Evolutionary conservation across 805 yeast species (phyloP).

Genomic region (Kregervanrija fluxuum): DNA sequence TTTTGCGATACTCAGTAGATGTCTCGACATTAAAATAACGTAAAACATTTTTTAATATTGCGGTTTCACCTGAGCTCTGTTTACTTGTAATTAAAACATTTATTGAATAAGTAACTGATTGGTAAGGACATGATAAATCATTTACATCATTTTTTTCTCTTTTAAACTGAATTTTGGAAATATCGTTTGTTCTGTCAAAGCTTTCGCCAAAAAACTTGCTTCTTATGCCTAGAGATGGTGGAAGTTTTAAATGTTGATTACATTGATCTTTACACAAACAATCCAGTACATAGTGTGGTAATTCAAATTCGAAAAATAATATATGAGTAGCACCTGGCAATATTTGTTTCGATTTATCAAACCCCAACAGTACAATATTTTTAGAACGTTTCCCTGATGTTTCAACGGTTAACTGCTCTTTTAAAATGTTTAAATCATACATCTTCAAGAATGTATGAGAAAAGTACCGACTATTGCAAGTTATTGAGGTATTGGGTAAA

Average conservation of each 20-base stretch:
- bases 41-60: no score
- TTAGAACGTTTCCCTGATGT: conserved; percentile 6
- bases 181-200: no score
- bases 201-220: conserved; percentile 9
- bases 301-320: conserved; percentile 48
- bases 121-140: no score
- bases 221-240: conserved; percentile 35
- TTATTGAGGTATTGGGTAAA: conserved; percentile 4
- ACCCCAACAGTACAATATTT: conserved; percentile 27
- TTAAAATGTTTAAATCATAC: conserved; percentile 41
- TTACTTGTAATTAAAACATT: no score
- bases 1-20: no score
- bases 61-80: no score
- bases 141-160: no score
- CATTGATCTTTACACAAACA: conserved; percentile 39
- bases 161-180: no score
- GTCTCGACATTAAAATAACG: no score
- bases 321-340: conserved; percentile 41
- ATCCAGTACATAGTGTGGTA: conserved; percentile 47
- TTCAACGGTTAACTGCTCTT: conserved; percentile 1
- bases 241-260: conserved; percentile 28
- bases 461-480: conserved; percentile 2
- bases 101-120: no score
- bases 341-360: conserved; percentile 37
- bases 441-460: conserved; percentile 34